Conservation (phyloP, 2,329 filamentous ascomycete genomes). For the Lasiodiplodia sp. region DNA sequence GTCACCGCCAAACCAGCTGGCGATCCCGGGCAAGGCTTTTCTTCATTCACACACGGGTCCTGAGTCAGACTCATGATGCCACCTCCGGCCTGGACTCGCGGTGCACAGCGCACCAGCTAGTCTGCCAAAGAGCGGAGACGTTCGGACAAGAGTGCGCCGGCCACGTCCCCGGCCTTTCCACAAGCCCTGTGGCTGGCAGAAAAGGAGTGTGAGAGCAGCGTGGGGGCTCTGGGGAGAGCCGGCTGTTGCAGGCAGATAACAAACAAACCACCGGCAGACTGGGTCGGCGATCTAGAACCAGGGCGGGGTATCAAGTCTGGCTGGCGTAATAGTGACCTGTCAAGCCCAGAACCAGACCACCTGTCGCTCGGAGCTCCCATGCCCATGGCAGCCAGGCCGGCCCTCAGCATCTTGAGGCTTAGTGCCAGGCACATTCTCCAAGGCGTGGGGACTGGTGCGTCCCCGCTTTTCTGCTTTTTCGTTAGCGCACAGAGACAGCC, state of each 20-base stretch:
- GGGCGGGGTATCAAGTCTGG: conserved; percentile 11
- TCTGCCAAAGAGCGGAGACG: conserved; percentile 11
- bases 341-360: conserved; percentile 20
- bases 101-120: conserved; percentile 10
- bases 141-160: conserved; percentile 3
- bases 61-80: conserved; percentile 20
- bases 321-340: conserved; percentile 9
- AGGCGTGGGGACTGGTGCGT: conserved; percentile 11
- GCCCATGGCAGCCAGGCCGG: conserved; percentile 20
- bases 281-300: conserved; percentile 26
- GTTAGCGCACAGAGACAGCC: conserved; percentile 24
- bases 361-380: conserved; percentile 10
- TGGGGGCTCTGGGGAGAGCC: not conserved
- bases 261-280: not conserved
- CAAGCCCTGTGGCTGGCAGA: not conserved
- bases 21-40: conserved; percentile 10
- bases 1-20: conserved; percentile 19
- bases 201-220: not conserved
- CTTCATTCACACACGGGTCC: not conserved
- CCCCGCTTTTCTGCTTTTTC: conserved; percentile 30
- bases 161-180: not conserved
- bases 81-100: not conserved
- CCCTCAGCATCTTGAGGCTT: conserved; percentile 20
- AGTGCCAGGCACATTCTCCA: conserved; percentile 27
- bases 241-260: conserved; percentile 7